Conservation (phyloP, 805 yeast genomes). For the Barnettozyma populi region DNA sequence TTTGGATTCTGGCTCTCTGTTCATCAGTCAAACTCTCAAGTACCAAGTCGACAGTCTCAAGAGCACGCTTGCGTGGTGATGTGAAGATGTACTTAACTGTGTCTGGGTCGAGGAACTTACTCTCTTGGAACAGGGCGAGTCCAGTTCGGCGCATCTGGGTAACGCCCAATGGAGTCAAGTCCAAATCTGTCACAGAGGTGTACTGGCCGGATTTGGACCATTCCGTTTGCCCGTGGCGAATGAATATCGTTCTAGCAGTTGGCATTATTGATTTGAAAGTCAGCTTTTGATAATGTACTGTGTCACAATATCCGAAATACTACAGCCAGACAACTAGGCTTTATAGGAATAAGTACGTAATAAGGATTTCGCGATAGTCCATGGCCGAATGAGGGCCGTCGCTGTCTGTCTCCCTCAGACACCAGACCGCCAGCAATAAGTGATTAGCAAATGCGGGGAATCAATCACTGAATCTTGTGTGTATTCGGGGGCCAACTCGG, state of each 20-base stretch:
- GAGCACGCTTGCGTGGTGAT: constrained; percentile 81
- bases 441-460: too few relatives aligned
- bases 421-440: too few relatives aligned
- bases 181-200: constrained; percentile 81
- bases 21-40: constrained; percentile 43
- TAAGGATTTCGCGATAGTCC: too few relatives aligned
- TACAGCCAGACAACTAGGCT: too few relatives aligned
- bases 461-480: too few relatives aligned
- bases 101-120: constrained; percentile 57
- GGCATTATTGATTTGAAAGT: constrained; percentile 19
- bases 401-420: too few relatives aligned
- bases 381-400: too few relatives aligned
- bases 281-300: too few relatives aligned
- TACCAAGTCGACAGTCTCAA: constrained; percentile 64
- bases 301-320: too few relatives aligned
- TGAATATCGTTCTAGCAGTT: constrained; percentile 64
- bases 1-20: constrained; percentile 36
- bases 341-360: too few relatives aligned
- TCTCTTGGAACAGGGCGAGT: constrained; percentile 51
- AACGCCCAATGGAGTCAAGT: constrained; percentile 73
- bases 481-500: too few relatives aligned
- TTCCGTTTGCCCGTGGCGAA: constrained; percentile 88
- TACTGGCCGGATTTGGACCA: constrained; percentile 95
- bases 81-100: constrained; percentile 60
- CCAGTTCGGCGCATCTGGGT: constrained; percentile 75